Evolutionary conservation across 2,329 filamentous ascomycete genomes (phyloP).

Genomic region (Lachnellula hyalina): DNA sequence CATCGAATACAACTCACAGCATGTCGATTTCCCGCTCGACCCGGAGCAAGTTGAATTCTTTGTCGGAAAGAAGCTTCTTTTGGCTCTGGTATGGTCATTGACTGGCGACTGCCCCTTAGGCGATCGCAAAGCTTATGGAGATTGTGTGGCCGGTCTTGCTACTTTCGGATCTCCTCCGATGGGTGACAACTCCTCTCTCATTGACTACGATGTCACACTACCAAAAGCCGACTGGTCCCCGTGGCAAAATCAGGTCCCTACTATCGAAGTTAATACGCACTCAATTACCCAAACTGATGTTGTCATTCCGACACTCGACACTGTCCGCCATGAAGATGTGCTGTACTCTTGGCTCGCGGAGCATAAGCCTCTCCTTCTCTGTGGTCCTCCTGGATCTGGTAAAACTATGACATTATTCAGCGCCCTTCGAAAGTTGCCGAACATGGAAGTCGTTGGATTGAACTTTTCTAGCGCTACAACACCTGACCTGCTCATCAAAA

Average conservation of each 20-base stretch:
- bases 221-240: constrained; percentile 84
- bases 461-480: constrained; percentile 99
- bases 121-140: constrained; percentile 86
- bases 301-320: constrained; percentile 96
- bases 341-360: constrained; percentile 99
- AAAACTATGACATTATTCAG: constrained; percentile 99
- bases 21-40: constrained; percentile 89
- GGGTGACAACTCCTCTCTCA: constrained; percentile 75
- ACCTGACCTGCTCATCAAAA: constrained; percentile 96
- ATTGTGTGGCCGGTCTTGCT: constrained; percentile 74
- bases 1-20: constrained; percentile 92
- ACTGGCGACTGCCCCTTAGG: constrained; percentile 87
- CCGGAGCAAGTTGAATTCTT: constrained; percentile 85
- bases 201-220: constrained; percentile 88
- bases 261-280: constrained; percentile 95
- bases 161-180: constrained; percentile 81
- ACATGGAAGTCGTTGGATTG: constrained; percentile 98
- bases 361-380: constrained; percentile 93
- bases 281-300: constrained; percentile 97
- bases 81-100: constrained; percentile 91
- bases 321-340: constrained; percentile 96
- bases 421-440: constrained; percentile 89
- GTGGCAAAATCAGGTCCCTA: constrained; percentile 93
- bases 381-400: constrained; percentile 94
- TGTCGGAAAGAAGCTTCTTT: constrained; percentile 86